Evolutionary conservation across 192 early-diverging fungal species (phyloP), one percentile per base, ranked within the genome.

Genomic region (Rhizoclosmatium sp.): DNA sequence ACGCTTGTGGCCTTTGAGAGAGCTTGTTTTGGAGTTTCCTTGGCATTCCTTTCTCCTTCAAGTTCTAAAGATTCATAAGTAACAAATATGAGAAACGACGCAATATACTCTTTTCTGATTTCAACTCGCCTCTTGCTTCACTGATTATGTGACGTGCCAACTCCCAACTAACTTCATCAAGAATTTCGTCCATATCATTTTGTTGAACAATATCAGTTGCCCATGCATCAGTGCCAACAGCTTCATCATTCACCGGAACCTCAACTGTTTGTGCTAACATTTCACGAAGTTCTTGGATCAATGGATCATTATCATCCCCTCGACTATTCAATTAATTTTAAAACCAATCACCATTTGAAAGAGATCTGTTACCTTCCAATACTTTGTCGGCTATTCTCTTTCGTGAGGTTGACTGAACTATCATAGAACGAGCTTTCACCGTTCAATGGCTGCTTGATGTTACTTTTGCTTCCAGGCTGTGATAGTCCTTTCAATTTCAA

Each of bases 181-280:
- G 31, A 12, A 19, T 41, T 56, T 76, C 75, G 47, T 76, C 75
- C 1, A 14, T 47, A 9, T 67, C 61, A 56, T 76, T 67, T 56
- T 76, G 75, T 19, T 76, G 16, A 16, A 76, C 75, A 66, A 76
- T 76, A 19, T 76, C 75, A 9, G 31, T 49, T 54, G 75, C 75
- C 75, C 75, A 76, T 14, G 23, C 39, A 23, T 67, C 75, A 2
- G 75, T 76, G 23, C 75, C 75, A 31, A 76, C 75, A 41, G 58
- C 21, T 21, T 76, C 75, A n/a, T 76, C 75, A 41, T 65, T 51
- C 19, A 14, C 48, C 31, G 75, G 75, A 76, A 76, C 49, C 2
- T 76, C 75, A 40, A 76, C 47, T 51, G 61, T 76, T 67, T 76
- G 60, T 31, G 23, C 47, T 23, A 76, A 19, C 5, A 76, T 65